Conservation (phyloP, 1,139 yeast species). For the Kodamaea alishanica region DNA sequence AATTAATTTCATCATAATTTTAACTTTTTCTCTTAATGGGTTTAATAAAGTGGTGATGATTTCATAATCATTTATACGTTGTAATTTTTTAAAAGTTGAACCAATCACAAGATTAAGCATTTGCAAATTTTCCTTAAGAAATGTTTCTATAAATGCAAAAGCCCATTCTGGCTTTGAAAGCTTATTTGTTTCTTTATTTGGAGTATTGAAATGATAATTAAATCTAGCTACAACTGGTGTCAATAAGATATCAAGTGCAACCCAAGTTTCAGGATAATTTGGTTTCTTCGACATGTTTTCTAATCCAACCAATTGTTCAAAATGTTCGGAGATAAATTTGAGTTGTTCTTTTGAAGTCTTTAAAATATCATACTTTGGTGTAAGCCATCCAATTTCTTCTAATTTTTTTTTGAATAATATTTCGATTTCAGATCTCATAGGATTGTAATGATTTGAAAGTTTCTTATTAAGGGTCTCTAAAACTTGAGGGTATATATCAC, state of each 20-base stretch:
- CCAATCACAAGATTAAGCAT: conserved; percentile 34
- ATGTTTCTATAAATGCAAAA: conserved; percentile 51
- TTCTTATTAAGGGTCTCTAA: background rate
- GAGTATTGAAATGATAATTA: conserved; percentile 65
- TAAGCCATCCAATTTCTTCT: conserved; percentile 7
- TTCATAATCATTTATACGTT: conserved; percentile 41
- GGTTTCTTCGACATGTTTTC: conserved; percentile 35
- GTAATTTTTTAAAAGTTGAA: conserved; percentile 26
- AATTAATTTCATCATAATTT: conserved; percentile 25
- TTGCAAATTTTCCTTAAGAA: conserved; percentile 42
- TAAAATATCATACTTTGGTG: conserved; percentile 5
- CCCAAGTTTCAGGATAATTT: conserved; percentile 44
- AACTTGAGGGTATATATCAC: background rate
- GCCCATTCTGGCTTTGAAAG: conserved; percentile 80
- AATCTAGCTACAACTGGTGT: conserved; percentile 60
- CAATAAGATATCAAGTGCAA: conserved; percentile 58
- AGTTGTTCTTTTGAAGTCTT: conserved; percentile 1
- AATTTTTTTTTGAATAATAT: conserved; percentile 4
- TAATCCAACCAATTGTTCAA: conserved; percentile 28
- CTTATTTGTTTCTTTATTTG: conserved; percentile 58
- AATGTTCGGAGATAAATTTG: conserved; percentile 1
- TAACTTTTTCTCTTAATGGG: conserved; percentile 49
- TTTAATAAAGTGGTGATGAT: conserved; percentile 53
- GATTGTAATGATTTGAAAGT: conserved; percentile 1
- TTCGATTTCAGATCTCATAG: conserved; percentile 3